Percentiles rank a stretch among this genome's conserved stretches.
Evolutionary conservation across 1,284 basidiomycete species (phyloP).

Genomic region (Xerocomus amazonicus): DNA sequence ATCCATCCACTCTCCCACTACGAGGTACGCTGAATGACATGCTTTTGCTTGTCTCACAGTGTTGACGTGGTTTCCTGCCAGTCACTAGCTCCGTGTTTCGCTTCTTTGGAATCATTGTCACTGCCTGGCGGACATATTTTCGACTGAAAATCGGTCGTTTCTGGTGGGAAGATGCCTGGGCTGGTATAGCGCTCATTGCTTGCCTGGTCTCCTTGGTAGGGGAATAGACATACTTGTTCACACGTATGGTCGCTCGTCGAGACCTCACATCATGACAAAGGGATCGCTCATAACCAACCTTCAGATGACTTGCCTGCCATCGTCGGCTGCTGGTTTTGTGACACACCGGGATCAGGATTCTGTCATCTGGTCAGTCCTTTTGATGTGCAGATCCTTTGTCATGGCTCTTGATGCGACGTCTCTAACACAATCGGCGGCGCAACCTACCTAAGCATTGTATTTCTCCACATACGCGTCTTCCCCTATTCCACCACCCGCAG

Average conservation of each 20-base stretch:
- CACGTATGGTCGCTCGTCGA: conserved; percentile 4
- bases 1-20: neutral
- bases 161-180: conserved; percentile 20
- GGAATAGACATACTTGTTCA: conserved; percentile 5
- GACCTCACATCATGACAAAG: neutral
- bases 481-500: neutral
- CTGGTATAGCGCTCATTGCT: conserved; percentile 1
- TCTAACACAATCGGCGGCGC: neutral
- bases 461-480: conserved; percentile 7
- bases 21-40: conserved; percentile 1
- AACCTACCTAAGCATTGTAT: conserved; percentile 5
- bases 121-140: conserved; percentile 15
- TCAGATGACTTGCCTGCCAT: neutral
- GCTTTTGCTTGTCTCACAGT: neutral
- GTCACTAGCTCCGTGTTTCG: neutral
- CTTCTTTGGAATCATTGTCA: conserved; percentile 9
- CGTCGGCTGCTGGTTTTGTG: conserved; percentile 5
- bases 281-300: neutral
- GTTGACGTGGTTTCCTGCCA: neutral
- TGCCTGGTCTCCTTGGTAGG: conserved; percentile 4
- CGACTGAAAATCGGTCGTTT: conserved; percentile 15
- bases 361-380: conserved; percentile 1
- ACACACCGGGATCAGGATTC: conserved; percentile 1
- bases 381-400: neutral
- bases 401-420: too few species aligned